Base-by-base conservation (phyloP, 108 stramenopile genomes). In the Pseudonitzschia multiseries region DNA sequence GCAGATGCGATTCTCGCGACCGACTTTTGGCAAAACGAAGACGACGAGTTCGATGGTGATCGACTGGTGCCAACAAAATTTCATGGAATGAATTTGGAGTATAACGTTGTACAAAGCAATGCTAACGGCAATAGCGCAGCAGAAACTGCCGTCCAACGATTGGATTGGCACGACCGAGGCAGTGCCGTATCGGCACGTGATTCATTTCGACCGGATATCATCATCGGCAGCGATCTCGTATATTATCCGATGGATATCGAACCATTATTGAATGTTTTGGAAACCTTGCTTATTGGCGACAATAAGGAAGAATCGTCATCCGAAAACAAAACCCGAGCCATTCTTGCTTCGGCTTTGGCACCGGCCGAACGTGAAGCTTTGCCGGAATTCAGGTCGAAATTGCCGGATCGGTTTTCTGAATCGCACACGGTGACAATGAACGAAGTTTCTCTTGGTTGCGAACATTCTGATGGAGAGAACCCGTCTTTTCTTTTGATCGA, bases 101-200 rank as follows among this genome's bases (percentile, higher is more conserved):
- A 72, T 59, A 83, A 83, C 66, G 61, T 83, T 40, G 50, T 60
- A 4, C 27, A 43, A 42, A 24, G 31, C 0, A 52, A 33, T 33
- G 44, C 40, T 8, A 15, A 31, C 22, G 46, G 27, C 15, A 20
- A 62, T 21, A 17, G 1, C 5, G 12, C 4, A 14, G 6, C 15
- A 5, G 54, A 57, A 46, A 42, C 72, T 12, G 31, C 54, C 24
- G 68, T 81, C 8, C 54, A 64, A 63, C 54, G 36, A 53, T 66
- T 83, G 2, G 82, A 83, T 80, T 83, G 82, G 82, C 76, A 80
- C 56, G 75, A 80, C 48, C 57, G 24, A 64, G 31, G 24, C 5
- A 69, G 56, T 4, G 43, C 72, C 1, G 24, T 42, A 36, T 18
- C 68, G 18, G 59, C 70, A 1, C 24, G 27, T 14, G 22, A 21